These are phyloP conservation scores for Candida andamanensis DNA, from an alignment of 805 yeast species.

Conservation along the genomic window DNA sequence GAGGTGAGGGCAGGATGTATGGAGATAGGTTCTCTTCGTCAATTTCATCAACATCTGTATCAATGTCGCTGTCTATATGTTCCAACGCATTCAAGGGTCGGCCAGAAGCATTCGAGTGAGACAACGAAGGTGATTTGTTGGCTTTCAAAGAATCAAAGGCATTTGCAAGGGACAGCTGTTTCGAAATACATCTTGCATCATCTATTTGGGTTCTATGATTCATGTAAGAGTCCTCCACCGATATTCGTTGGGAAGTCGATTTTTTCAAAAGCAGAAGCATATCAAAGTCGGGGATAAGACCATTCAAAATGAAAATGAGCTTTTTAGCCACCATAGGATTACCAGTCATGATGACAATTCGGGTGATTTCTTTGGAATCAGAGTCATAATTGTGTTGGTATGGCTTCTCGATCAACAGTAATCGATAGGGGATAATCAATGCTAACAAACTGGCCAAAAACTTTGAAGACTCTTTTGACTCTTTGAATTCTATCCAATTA, in stretches of 20 bases:
- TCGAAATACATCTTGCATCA: neutral
- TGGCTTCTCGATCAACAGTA: slow-evolving; percentile 32
- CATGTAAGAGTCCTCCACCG: neutral
- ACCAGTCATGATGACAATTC: slow-evolving; percentile 54
- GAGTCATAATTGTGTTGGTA: slow-evolving; percentile 15
- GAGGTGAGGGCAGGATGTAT: slow-evolving; percentile 4
- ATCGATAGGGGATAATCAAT: slow-evolving; percentile 37
- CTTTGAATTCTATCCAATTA: slow-evolving; percentile 54
- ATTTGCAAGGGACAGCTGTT: neutral
- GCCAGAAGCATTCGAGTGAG: neutral
- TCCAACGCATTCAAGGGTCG: neutral
- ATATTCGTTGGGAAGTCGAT: neutral
- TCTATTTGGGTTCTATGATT: neutral
- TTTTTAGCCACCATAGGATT: slow-evolving; percentile 59
- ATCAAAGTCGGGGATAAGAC: slow-evolving; percentile 39
- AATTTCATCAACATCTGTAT: slow-evolving; percentile 9
- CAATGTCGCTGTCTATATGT: slow-evolving; percentile 5
- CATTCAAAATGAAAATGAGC: slow-evolving; percentile 49
- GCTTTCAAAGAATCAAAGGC: neutral
- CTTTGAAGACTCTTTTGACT: slow-evolving; percentile 21
- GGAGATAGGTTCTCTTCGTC: slow-evolving; percentile 3
- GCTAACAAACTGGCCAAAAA: slow-evolving; percentile 47
- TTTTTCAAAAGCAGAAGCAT: slow-evolving; percentile 2
- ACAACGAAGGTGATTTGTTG: neutral
- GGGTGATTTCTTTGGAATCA: slow-evolving; percentile 28